Evolutionary conservation across 768 basidiomycete species (phyloP).

Genomic region (Mycena haematopus): DNA sequence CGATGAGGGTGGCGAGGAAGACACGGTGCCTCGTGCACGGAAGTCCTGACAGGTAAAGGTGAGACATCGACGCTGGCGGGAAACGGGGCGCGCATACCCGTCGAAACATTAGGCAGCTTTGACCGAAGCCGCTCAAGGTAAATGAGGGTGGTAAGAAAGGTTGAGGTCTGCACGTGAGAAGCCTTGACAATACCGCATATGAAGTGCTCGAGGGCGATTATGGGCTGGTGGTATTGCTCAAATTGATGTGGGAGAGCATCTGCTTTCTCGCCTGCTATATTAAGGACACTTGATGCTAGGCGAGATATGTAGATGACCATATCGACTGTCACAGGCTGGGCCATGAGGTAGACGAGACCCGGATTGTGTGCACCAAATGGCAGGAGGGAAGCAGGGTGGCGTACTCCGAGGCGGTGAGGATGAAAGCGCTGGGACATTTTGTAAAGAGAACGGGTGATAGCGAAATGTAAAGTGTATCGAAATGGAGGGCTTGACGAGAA

Average conservation of each 20-base stretch:
- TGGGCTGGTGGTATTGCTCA: constrained; percentile 24
- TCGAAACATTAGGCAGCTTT: constrained; percentile 83
- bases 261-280: constrained; percentile 61
- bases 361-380: constrained; percentile 80
- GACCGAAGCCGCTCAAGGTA: constrained; percentile 87
- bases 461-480: constrained; percentile 30
- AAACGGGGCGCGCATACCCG: constrained; percentile 60
- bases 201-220: constrained; percentile 81
- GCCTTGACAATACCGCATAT: constrained; percentile 80
- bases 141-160: constrained; percentile 87
- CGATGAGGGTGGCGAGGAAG: constrained; percentile 95
- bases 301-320: constrained; percentile 89
- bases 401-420: constrained; percentile 26
- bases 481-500: constrained; percentile 30
- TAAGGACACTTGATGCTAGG: constrained; percentile 78
- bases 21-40: constrained; percentile 94
- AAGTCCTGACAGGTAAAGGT: constrained; percentile 53
- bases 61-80: background rate
- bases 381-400: constrained; percentile 84
- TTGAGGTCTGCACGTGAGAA: constrained; percentile 90
- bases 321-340: constrained; percentile 76
- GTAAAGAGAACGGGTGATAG: constrained; percentile 33
- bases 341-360: constrained; percentile 79
- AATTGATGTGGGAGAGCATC: constrained; percentile 35
- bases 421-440: constrained; percentile 30